phyloP scores from a whole-genome alignment of 257 asterid species.

The Anisodus tanguticus region DNA sequence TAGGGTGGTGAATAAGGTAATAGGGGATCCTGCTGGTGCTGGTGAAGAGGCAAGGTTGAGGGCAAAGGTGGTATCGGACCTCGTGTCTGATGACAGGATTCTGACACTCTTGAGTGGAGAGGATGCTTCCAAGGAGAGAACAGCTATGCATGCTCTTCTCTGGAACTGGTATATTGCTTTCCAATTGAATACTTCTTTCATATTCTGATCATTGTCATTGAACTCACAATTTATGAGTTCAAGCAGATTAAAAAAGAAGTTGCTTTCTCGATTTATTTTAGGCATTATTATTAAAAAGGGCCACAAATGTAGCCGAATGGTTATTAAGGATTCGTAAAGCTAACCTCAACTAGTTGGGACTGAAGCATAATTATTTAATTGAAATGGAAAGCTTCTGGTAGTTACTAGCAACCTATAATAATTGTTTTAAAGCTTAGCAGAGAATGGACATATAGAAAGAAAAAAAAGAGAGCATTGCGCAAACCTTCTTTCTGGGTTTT shows the following conservation, averaged over 20 bases:
- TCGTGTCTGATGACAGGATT: slow-evolving; percentile 93
- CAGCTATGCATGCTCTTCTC: slow-evolving; percentile 93
- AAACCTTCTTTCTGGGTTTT: neutral
- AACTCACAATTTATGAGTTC: neutral
- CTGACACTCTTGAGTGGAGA: slow-evolving; percentile 72
- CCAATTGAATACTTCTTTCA: neutral
- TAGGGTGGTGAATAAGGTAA: slow-evolving; percentile 75
- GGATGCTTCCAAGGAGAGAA: slow-evolving; percentile 77
- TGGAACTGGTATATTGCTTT: slow-evolving; percentile 85
- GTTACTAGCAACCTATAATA: neutral
- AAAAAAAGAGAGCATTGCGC: neutral
- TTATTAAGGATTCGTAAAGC: neutral
- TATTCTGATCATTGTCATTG: neutral
- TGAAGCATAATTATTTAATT: neutral
- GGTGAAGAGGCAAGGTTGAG: slow-evolving; percentile 74
- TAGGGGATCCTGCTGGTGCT: slow-evolving; percentile 61
- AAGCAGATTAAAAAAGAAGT: neutral
- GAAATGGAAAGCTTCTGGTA: neutral
- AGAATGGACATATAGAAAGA: neutral
- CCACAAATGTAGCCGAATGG: neutral
- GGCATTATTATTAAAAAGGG: neutral
- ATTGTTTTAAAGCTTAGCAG: neutral
- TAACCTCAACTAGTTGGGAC: neutral
- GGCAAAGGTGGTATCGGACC: slow-evolving; percentile 73
- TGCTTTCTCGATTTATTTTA: neutral